A percentile compares a stretch with the other conserved stretches of the same genome.
These are phyloP conservation scores for Trichophaea hybrida DNA, from an alignment of 2,329 filamentous ascomycete species.

Conservation along the genomic window DNA sequence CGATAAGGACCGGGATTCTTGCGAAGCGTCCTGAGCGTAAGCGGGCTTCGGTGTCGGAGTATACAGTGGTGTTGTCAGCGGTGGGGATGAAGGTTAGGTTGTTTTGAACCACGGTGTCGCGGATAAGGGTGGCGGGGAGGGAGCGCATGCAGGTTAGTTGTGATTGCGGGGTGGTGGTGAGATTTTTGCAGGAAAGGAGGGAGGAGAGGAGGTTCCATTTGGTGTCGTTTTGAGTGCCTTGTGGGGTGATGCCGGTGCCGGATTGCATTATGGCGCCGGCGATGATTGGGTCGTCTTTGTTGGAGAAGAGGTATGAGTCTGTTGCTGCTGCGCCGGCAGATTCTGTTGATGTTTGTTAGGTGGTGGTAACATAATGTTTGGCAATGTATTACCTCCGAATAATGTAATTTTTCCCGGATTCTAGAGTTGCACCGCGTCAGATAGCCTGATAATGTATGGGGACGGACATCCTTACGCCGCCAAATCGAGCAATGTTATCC, in stretches of 20 bases:
- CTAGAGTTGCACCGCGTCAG: not conserved
- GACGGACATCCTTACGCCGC: conserved; percentile 7
- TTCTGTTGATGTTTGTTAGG: conserved; percentile 6
- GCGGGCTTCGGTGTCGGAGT: not conserved
- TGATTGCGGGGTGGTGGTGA: not conserved
- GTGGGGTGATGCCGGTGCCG: conserved; percentile 27
- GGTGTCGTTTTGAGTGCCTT: conserved; percentile 7
- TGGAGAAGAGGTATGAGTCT: conserved; percentile 30
- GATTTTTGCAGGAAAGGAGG: not conserved
- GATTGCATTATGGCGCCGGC: conserved; percentile 29
- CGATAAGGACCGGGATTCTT: not conserved
- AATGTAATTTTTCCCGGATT: conserved; percentile 26
- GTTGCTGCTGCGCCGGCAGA: conserved; percentile 26
- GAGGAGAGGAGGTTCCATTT: not conserved
- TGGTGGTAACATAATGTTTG: too few relatives aligned
- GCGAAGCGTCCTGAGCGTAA: not conserved
- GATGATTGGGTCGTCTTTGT: conserved; percentile 24
- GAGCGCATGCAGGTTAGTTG: not conserved
- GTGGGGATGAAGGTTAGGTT: not conserved
- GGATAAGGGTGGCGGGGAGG: not conserved
- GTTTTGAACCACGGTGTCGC: not conserved
- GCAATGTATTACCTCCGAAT: conserved; percentile 17
- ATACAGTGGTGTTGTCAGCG: not conserved
- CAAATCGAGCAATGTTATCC: conserved; percentile 21
- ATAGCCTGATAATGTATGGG: not conserved